Conservation (phyloP, 345 rosid genomes). For the Anacardium occidentale region DNA sequence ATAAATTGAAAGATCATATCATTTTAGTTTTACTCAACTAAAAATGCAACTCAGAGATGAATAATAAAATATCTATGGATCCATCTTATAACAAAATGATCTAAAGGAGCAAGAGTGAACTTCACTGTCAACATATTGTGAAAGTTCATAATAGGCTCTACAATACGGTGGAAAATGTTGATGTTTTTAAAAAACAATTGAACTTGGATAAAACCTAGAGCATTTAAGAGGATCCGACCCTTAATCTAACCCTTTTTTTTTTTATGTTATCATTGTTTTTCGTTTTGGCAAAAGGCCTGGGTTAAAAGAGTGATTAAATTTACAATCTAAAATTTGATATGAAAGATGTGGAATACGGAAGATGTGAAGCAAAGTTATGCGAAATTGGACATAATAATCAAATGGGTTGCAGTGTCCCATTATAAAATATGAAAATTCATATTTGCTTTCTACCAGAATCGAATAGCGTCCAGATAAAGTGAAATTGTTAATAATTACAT, state of each 20-base stretch:
- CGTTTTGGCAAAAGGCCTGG: too few species aligned
- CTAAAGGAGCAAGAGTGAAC: not conserved
- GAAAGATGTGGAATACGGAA: too few species aligned
- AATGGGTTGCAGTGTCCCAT: not conserved
- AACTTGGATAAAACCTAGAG: too few species aligned
- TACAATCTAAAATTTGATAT: too few species aligned
- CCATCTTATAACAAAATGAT: not conserved
- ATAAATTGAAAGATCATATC: not conserved
- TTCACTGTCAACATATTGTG: not conserved
- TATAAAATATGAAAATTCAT: not conserved
- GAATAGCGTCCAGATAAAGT: not conserved
- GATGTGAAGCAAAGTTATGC: not conserved
- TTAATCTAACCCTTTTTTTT: too few species aligned
- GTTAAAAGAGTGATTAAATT: too few species aligned
- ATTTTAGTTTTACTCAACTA: not conserved
- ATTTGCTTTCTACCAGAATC: slow-evolving; percentile 3
- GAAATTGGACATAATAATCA: not conserved
- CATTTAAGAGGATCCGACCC: too few species aligned
- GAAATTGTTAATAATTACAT: not conserved
- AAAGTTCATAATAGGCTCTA: too few species aligned
- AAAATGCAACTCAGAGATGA: not conserved
- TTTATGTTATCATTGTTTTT: too few species aligned
- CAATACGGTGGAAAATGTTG: too few species aligned
- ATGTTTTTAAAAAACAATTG: too few species aligned
- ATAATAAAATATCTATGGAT: not conserved